Evolutionary conservation across 1,139 yeast species (phyloP), one percentile per base, ranked within the genome.

Genomic region (Hyphopichia pseudoburtonii): DNA sequence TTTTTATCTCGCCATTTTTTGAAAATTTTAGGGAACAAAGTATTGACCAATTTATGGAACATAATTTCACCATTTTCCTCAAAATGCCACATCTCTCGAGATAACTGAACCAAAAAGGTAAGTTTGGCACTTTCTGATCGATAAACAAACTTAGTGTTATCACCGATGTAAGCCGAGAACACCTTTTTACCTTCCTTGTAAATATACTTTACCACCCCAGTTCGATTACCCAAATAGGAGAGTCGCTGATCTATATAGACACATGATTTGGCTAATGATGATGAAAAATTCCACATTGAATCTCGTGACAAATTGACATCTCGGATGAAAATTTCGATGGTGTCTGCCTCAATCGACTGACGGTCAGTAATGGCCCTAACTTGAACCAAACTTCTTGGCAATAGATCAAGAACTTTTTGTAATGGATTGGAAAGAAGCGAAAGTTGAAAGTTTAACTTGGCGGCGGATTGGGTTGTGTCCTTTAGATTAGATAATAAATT

Each of bases 81-180:
- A 59, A 94, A 94, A 56, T 90, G 89, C 95, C 97, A 94, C 97
- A 92, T 94, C 54, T 94, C 99, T 29, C 85, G 74, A 1, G 97
- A 86, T 47, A 90, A 78, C 56, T 94, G 98, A 36, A 94, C 80
- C 43, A 94, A 70, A 34, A 90, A 86, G 10, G 89, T 77, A 42
- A 90, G 65, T 40, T 86, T 78, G 2, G 97, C 95, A 32, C 96
- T 83, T 51, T 92, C 97, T 1, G 96, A 87, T 35, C 98, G 72
- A 54, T 86, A 92, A 0, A 89, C 86, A 15, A 92, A 66, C 47
- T 83, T 83, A 4, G 98, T 90, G 24, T 78, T 72, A 12, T 78
- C 78, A 2, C 90, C 86, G 34, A 92, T 70, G 51, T 81, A 87
- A 0, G 73, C 78, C 5, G 81, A 75, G 44, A 82, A 75, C n/a